Conservation (phyloP, 164 flowering plant species). For the Pachysandra terminalis region DNA sequence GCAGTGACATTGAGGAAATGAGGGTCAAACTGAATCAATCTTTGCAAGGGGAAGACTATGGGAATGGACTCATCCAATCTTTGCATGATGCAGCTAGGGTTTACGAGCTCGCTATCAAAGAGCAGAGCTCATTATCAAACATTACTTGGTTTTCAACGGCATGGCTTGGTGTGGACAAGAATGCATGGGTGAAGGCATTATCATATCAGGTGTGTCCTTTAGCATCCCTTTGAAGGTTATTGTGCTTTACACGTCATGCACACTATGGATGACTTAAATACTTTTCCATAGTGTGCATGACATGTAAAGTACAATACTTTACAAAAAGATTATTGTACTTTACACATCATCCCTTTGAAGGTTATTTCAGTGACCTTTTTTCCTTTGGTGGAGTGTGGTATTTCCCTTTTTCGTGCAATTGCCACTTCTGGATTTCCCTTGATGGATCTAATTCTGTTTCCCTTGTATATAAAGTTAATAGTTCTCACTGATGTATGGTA, state of each 20-base stretch:
- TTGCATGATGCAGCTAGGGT: slow-evolving; percentile 91
- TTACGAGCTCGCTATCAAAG: slow-evolving; percentile 83
- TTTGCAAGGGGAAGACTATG: slow-evolving; percentile 53
- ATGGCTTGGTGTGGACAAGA: slow-evolving; percentile 88
- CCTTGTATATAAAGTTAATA: no score
- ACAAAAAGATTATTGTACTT: no score
- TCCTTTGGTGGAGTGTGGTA: no score
- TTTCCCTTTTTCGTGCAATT: no score
- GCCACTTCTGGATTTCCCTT: no score
- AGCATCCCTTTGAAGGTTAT: not conserved
- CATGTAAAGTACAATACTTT: no score
- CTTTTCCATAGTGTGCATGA: no score
- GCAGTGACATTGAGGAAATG: slow-evolving; percentile 59
- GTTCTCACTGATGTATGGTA: no score
- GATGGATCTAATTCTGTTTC: no score
- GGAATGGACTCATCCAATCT: slow-evolving; percentile 69
- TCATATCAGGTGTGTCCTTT: slow-evolving; percentile 75
- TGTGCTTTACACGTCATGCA: not conserved
- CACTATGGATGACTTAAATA: no score
- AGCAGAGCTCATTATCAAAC: slow-evolving; percentile 41
- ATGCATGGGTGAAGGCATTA: slow-evolving; percentile 80
- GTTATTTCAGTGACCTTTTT: no score
- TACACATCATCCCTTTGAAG: no score
- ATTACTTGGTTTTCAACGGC: slow-evolving; percentile 77
- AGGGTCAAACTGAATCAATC: slow-evolving; percentile 61